Conservation (phyloP, 176 grass and related monocot genomes). For the Bromus sterilis region DNA sequence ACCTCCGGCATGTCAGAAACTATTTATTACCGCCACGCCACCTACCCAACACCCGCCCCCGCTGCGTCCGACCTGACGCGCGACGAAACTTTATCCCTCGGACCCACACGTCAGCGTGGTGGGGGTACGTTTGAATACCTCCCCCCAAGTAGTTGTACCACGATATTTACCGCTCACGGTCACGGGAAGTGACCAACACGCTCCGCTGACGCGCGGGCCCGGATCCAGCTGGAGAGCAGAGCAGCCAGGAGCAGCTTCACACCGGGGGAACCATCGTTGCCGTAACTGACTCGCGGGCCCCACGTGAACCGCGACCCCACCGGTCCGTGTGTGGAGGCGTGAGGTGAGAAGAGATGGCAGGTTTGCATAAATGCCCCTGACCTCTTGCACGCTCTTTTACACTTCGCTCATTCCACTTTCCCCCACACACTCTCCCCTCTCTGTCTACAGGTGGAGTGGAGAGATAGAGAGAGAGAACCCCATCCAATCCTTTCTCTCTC, state of each 20-base stretch:
- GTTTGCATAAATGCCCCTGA: not conserved
- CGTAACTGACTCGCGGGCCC: not conserved
- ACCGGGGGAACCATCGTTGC: too few species aligned
- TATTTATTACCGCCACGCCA: not conserved
- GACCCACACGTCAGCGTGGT: not conserved
- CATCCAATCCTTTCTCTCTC: not conserved
- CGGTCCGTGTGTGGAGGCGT: not conserved
- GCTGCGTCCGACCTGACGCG: not conserved
- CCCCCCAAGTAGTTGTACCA: not conserved
- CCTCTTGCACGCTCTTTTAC: not conserved
- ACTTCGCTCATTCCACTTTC: not conserved
- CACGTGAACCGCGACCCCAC: accelerated
- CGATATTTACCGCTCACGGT: not conserved
- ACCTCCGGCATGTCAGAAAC: not conserved
- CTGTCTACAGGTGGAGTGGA: not conserved
- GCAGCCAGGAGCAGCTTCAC: not conserved
- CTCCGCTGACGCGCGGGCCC: not conserved
- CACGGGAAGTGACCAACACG: not conserved
- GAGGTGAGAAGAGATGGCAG: not conserved
- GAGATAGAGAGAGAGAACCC: not conserved
- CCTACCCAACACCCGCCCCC: not conserved
- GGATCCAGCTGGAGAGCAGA: not conserved
- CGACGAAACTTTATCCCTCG: not conserved
- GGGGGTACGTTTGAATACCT: not conserved
- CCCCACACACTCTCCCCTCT: not conserved